A percentile compares a stretch with the other conserved stretches of the same genome.
These are phyloP conservation scores for Hygrophorus russula DNA, from an alignment of 768 basidiomycete species.

Conservation along the genomic window DNA sequence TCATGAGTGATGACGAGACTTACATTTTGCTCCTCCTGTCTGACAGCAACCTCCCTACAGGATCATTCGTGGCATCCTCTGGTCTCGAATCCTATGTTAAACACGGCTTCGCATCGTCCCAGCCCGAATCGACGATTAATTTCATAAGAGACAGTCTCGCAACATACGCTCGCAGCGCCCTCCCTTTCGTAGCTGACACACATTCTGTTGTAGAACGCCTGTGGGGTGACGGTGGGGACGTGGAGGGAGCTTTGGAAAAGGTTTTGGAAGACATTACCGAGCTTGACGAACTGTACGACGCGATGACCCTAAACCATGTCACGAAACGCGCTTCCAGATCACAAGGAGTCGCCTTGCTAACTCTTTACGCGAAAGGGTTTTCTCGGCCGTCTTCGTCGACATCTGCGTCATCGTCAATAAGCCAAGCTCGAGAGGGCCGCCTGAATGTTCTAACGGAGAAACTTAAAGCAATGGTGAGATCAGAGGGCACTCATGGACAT, in stretches of 20 bases:
- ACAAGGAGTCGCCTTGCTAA: constrained; percentile 88
- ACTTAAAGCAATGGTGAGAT: constrained; percentile 59
- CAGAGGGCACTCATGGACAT: constrained; percentile 64
- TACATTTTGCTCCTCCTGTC: constrained; percentile 73
- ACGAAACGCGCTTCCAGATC: constrained; percentile 77
- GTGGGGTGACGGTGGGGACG: constrained; percentile 6
- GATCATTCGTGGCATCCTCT: constrained; percentile 90
- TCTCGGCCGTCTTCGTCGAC: constrained; percentile 36
- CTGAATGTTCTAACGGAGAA: constrained; percentile 41
- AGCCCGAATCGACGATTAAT: constrained; percentile 27
- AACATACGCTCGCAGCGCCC: constrained; percentile 68
- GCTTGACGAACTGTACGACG: constrained; percentile 72
- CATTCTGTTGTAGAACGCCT: constrained; percentile 31
- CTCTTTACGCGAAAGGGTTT: constrained; percentile 78
- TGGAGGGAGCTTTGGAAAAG: constrained; percentile 9
- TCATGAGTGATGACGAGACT: constrained; percentile 31
- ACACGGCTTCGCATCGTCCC: constrained; percentile 58
- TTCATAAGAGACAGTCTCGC: constrained; percentile 66
- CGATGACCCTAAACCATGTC: constrained; percentile 85
- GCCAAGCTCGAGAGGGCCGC: constrained; percentile 13
- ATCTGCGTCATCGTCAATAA: constrained; percentile 11
- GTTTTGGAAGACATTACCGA: constrained; percentile 33
- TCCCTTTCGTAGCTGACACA: constrained; percentile 71
- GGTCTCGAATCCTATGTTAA: constrained; percentile 85
- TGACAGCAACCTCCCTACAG: constrained; percentile 93